Conservation (phyloP, 2,329 filamentous ascomycete species). For the Phyllosticta citribraziliensis region DNA sequence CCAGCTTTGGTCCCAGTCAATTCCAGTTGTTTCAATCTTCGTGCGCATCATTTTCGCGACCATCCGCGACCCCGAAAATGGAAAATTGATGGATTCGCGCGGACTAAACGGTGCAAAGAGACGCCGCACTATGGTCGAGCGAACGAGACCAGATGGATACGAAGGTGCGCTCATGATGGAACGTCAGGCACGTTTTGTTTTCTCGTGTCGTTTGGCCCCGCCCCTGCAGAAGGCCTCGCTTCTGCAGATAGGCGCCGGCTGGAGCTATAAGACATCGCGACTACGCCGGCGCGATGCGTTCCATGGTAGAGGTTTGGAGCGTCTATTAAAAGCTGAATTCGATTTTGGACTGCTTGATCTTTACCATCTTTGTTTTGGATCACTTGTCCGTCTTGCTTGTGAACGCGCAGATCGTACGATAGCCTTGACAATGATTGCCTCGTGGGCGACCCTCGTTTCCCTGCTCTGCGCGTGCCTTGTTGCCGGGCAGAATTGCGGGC, state of each 20-base stretch:
- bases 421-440: not conserved
- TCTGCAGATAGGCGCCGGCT: not conserved
- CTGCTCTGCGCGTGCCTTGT: conserved; percentile 19
- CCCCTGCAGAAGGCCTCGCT: not conserved
- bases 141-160: not conserved
- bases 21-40: not conserved
- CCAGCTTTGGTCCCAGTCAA: not conserved
- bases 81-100: not conserved
- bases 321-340: not conserved
- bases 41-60: not conserved
- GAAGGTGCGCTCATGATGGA: not conserved
- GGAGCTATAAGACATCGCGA: not conserved
- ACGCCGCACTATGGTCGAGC: not conserved
- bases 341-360: not conserved
- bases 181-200: not conserved
- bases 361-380: not conserved
- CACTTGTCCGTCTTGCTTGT: not conserved
- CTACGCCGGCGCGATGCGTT: not conserved
- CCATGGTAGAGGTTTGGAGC: not conserved
- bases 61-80: not conserved
- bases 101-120: not conserved
- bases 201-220: not conserved
- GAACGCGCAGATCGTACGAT: not conserved
- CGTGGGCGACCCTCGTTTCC: conserved; percentile 14
- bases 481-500: conserved; percentile 28